Conservation (phyloP, 306 rosid genomes). For the Fagus sylvatica region DNA sequence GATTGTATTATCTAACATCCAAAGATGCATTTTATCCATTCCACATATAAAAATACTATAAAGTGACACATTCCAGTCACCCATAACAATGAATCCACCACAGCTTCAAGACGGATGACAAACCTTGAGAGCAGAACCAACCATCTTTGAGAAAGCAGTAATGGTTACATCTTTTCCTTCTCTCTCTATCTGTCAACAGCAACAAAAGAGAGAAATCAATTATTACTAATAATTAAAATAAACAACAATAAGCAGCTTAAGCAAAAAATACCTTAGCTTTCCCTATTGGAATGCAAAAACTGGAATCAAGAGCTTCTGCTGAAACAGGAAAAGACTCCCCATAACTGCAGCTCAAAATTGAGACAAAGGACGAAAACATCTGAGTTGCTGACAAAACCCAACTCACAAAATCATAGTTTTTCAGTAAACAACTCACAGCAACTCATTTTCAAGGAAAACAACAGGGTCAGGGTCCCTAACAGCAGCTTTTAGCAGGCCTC, state of each 20-base stretch:
- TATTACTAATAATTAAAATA: no score
- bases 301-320: slow-evolving; percentile 94
- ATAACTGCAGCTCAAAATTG: slow-evolving; percentile 53
- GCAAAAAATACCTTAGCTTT: slow-evolving; percentile 81
- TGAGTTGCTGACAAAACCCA: not conserved
- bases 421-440: slow-evolving; percentile 62
- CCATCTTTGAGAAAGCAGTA: slow-evolving; percentile 95
- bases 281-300: slow-evolving; percentile 94
- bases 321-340: slow-evolving; percentile 97
- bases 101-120: slow-evolving; percentile 22
- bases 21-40: no score
- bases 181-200: slow-evolving; percentile 68
- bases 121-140: slow-evolving; percentile 91
- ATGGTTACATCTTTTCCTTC: slow-evolving; percentile 98
- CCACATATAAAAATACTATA: no score
- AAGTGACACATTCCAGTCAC: no score
- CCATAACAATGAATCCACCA: not conserved
- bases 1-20: no score
- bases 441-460: slow-evolving; percentile 96
- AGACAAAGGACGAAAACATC: not conserved
- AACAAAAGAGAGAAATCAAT: slow-evolving; percentile 6
- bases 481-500: slow-evolving; percentile 96
- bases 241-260: no score
- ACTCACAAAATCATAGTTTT: slow-evolving; percentile 12
- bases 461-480: slow-evolving; percentile 99